Evolutionary conservation across 208 protist genomes (phyloP), one percentile per base, ranked within the genome.

Genomic region (Trypanosoma melophagium): DNA sequence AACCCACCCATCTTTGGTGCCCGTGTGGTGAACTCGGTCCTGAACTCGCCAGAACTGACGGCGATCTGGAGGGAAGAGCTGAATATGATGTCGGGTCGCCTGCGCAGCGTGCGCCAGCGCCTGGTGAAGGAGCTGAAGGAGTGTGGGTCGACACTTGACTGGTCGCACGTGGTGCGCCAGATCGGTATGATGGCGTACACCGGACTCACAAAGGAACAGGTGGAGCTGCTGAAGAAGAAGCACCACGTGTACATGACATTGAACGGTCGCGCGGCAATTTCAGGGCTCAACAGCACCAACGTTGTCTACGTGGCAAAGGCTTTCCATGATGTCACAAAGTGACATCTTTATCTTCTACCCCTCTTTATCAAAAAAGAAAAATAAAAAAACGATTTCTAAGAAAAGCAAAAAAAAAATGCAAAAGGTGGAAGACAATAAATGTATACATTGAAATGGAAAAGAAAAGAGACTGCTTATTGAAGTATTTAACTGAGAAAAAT

Each of bases 181-280:
- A 92, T 96, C 41, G 98, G 98, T 60, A 99, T 99, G 97, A 99
- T 99, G 81, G 95, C 92, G 31, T 98, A 92, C 77, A 92, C 92
- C 0, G 96, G 97, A 31, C 81, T 99, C n/a, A 93, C 69, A 57
- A 73, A 77, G 70, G 76, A 79, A 38, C 77, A 97, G 77, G 90
- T 91, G 44, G 35, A 49, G 9, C 52, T 12, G 53, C 64, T 92
- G 60, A 69, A 71, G 44, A 53, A 69, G 38, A 71, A 87, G 66
- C 80, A 89, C 67, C 81, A 90, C 74, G 67, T 95, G n/a, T 95
- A 93, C 62, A 77, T 95, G 74, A 92, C 77, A 7, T 59, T 69
- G 17, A 87, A 91, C 56, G 89, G 89, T 52, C 77, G 89, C 52
- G 79, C 89, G 22, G 81, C 85, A n/a, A 83, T 95, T 42, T 85